These are phyloP conservation scores for Grammothele lineata DNA, from an alignment of 768 basidiomycete genomes.

Conservation along the genomic window DNA sequence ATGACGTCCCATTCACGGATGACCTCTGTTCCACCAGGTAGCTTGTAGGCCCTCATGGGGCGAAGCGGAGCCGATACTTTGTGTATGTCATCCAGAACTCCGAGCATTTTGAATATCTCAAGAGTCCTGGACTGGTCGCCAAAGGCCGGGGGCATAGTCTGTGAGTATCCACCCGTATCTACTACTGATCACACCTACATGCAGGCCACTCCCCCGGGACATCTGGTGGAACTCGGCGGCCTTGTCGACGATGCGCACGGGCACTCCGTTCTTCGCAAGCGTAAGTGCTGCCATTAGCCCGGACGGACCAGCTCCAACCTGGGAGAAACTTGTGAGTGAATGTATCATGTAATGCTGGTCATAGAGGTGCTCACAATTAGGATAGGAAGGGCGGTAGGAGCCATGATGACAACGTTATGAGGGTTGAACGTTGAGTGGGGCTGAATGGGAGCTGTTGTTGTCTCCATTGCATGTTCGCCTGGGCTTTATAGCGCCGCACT, in stretches of 20 bases:
- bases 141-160: neutral
- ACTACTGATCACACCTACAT: conserved; percentile 9
- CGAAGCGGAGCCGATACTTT: neutral
- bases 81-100: conserved; percentile 13
- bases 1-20: conserved; percentile 4
- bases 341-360: neutral
- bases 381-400: neutral
- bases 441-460: too few relatives aligned
- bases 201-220: neutral
- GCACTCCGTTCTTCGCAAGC: conserved; percentile 13
- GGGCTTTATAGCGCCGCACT: too few relatives aligned
- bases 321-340: neutral
- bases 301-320: conserved; percentile 16
- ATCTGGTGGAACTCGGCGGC: conserved; percentile 1
- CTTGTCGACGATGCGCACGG: conserved; percentile 17
- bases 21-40: conserved; percentile 12
- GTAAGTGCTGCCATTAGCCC: conserved; percentile 13
- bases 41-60: conserved; percentile 11
- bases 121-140: conserved; percentile 31
- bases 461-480: too few relatives aligned
- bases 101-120: conserved; percentile 18
- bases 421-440: too few relatives aligned
- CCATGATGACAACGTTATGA: too few relatives aligned
- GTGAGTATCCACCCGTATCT: conserved; percentile 7
- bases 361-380: neutral